These are phyloP conservation scores for Alternaria triticina DNA, from an alignment of 2,329 filamentous ascomycete species.

Conservation along the genomic window DNA sequence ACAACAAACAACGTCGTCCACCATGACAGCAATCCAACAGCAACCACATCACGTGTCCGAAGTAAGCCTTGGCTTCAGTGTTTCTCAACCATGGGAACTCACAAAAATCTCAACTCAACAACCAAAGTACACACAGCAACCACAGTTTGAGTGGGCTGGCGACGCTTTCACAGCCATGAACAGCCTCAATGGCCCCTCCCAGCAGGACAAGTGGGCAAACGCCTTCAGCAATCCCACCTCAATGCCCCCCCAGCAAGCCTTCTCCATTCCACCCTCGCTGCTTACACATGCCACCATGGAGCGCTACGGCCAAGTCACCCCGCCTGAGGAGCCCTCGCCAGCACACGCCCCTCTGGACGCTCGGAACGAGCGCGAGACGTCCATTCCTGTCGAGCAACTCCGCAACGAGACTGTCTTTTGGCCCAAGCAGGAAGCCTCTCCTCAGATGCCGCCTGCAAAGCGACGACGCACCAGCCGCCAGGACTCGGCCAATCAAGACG, in stretches of 20 bases:
- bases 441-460: slow-evolving; percentile 24
- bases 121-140: too few species aligned
- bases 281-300: slow-evolving; percentile 35
- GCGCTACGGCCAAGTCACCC: slow-evolving; percentile 46
- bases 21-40: slow-evolving; percentile 30
- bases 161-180: slow-evolving; percentile 37
- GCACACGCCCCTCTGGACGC: slow-evolving; percentile 13
- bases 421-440: slow-evolving; percentile 19
- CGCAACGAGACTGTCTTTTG: slow-evolving; percentile 35
- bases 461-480: slow-evolving; percentile 36
- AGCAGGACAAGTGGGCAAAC: slow-evolving; percentile 30
- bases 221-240: slow-evolving; percentile 19
- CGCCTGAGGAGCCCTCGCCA: slow-evolving; percentile 45
- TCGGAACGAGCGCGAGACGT: slow-evolving; percentile 21
- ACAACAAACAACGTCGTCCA: neutral
- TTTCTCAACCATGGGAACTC: too few species aligned
- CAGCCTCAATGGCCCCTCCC: slow-evolving; percentile 12
- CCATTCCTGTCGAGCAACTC: slow-evolving; percentile 40
- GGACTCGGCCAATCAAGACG: slow-evolving; percentile 14
- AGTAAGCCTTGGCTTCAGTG: too few species aligned
- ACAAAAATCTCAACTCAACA: too few species aligned
- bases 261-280: slow-evolving; percentile 39
- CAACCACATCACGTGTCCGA: too few species aligned
- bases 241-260: slow-evolving; percentile 14
- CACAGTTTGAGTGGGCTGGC: slow-evolving; percentile 36